Conservation (phyloP, 1,284 basidiomycete species). For the Tremellales sp. region DNA sequence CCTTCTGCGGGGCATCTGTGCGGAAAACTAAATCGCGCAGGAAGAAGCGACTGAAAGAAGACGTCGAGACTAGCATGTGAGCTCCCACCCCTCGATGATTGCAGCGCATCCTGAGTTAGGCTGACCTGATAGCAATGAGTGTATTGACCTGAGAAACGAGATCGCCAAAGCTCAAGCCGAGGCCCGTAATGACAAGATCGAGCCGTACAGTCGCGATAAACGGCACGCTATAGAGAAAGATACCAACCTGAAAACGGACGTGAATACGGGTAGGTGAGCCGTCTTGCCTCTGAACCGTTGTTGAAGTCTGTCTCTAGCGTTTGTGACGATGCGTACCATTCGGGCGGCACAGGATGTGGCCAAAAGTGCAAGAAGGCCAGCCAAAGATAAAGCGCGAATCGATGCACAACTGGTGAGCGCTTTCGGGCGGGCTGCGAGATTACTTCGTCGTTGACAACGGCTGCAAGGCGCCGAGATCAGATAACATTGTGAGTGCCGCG, state of each 20-base stretch:
- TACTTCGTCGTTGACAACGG: no score
- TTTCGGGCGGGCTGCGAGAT: no score
- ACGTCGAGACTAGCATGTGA: neutral
- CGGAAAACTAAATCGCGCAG: no score
- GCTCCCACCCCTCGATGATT: no score
- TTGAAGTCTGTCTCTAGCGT: slow-evolving; percentile 18
- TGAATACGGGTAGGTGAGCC: no score
- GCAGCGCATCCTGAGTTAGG: neutral
- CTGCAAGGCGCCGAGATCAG: slow-evolving; percentile 19
- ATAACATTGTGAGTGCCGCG: slow-evolving; percentile 17
- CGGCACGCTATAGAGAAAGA: neutral
- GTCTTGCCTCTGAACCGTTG: no score
- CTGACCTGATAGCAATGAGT: slow-evolving; percentile 8
- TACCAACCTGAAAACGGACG: neutral
- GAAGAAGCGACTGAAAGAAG: no score
- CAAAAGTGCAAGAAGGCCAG: no score
- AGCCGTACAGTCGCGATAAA: no score
- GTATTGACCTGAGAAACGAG: slow-evolving; percentile 6
- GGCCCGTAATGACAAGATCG: slow-evolving; percentile 1
- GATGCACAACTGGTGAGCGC: slow-evolving; percentile 8
- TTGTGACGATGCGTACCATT: slow-evolving; percentile 32
- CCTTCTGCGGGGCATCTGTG: no score
- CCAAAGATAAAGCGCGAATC: no score
- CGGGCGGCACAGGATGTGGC: no score
- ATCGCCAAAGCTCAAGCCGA: slow-evolving; percentile 12